Conservation (phyloP, 116 monocot genomes). For the Posidonia oceanica region DNA sequence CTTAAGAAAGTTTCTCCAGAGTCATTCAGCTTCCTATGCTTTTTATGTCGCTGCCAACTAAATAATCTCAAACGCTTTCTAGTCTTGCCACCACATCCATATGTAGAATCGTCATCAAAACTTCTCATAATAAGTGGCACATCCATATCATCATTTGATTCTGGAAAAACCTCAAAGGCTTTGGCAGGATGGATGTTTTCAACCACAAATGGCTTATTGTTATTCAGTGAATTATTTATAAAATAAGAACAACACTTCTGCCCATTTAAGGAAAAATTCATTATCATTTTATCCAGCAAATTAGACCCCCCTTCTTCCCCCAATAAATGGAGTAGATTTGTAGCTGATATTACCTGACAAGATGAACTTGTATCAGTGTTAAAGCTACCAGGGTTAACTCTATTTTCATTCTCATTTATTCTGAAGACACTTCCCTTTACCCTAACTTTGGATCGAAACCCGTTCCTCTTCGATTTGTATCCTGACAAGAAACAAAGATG, state of each 20-base stretch:
- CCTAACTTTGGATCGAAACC: no score
- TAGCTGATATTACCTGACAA: no score
- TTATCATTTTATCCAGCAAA: background rate
- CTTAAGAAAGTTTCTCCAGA: background rate
- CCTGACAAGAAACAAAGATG: background rate
- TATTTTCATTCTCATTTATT: background rate
- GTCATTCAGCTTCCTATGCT: conserved; percentile 6
- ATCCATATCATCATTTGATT: background rate
- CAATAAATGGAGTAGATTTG: no score
- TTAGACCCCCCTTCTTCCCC: background rate
- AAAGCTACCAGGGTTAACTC: background rate
- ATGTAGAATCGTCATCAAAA: background rate
- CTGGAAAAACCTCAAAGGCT: background rate
- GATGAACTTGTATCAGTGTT: background rate
- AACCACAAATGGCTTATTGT: background rate
- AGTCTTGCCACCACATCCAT: background rate
- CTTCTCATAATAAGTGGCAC: background rate
- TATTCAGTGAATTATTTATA: no score
- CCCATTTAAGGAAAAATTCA: background rate
- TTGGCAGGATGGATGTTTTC: background rate
- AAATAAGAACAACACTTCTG: background rate
- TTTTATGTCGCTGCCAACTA: conserved; percentile 44
- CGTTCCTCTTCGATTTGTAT: background rate
- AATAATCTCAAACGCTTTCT: conserved; percentile 28
- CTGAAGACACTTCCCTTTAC: background rate